phyloP scores from a whole-genome alignment of 2,329 filamentous ascomycete species.

The Diaporthe ilicicola region DNA sequence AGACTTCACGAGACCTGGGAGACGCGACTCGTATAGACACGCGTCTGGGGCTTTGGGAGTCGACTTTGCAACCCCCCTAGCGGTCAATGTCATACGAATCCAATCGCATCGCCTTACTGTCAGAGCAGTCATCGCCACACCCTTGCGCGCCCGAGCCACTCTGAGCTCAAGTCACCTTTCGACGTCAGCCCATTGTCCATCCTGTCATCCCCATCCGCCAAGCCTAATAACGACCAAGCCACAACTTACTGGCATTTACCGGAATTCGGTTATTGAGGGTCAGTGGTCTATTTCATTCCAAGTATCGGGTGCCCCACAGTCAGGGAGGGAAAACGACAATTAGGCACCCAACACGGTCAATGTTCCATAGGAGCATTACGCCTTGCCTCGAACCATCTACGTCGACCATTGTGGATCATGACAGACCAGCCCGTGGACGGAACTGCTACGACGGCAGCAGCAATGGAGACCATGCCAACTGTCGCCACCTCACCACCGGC shows the following conservation, averaged over 20 bases:
- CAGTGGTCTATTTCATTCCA: background rate
- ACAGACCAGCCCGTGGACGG: background rate
- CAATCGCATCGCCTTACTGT: conserved; percentile 1
- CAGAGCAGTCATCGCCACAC: conserved; percentile 19
- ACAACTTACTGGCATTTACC: background rate
- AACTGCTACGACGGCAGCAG: background rate
- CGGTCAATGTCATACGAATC: conserved; percentile 9
- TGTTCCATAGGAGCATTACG: background rate
- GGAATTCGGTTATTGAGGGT: background rate
- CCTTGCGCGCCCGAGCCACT: conserved; percentile 19
- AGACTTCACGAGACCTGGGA: background rate
- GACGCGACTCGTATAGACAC: background rate
- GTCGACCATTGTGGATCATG: conserved; percentile 1
- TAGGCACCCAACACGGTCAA: background rate
- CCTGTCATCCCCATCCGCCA: conserved; percentile 20
- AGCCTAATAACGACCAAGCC: background rate
- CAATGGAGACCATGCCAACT: background rate
- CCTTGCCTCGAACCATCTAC: conserved; percentile 10
- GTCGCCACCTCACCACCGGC: background rate
- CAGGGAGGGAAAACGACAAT: background rate
- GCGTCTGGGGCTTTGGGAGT: background rate
- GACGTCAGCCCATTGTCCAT: conserved; percentile 29
- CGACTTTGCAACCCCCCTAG: background rate
- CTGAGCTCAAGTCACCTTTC: conserved; percentile 24
- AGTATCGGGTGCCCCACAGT: background rate